Evolutionary conservation across 73 alveolate genomes (phyloP), one percentile per base, ranked within the genome.

Genomic region (Uronychia binucleata): DNA sequence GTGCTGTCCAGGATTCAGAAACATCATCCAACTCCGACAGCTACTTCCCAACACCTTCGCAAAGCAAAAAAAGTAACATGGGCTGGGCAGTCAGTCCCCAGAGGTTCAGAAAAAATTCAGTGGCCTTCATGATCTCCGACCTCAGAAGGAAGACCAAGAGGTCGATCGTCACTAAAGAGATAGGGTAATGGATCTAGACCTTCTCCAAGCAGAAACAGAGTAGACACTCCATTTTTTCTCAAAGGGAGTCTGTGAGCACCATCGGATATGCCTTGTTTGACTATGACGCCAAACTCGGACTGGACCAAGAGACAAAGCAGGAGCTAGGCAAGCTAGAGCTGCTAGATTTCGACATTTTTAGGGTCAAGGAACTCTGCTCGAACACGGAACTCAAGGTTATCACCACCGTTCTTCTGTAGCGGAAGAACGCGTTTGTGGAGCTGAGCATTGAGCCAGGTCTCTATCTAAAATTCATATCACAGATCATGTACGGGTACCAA

Each of bases 401-500:
- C 14, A 8, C 80, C 1, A 82, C 57, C 30, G 25, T 57, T 28
- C 75, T 82, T 1, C 59, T 82, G 11, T 28, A 57, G 14, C 60
- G 74, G 34, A 79, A 82, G 29, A 28, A 33, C 74, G 27, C 74
- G 30, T 74, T 74, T 29, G 59, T 28, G 1, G 46, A 8, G 0
- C 33, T 59, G 30, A 82, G 74, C 31, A 60, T 82, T 0, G 34
- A 74, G 26, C 77, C 57, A 11, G 25, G 11, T 26, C 57, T 58
- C 30, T 85, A 58, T 76, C 26, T 77, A 28, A 58, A n/a, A n/a
- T 85, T 57, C 74, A 58, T 77, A 26, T 31, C 31, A 14, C n/a
- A 11, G 11, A 85, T 85, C 28, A 76, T 34, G 75, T 1, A 59
- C 14, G 93, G 93, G 5, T 87, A 87, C 28, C n/a, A 87, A 26